Base-by-base conservation (phyloP, 73 alveolate genomes). In the Symbiodinium pilosum region DNA sequence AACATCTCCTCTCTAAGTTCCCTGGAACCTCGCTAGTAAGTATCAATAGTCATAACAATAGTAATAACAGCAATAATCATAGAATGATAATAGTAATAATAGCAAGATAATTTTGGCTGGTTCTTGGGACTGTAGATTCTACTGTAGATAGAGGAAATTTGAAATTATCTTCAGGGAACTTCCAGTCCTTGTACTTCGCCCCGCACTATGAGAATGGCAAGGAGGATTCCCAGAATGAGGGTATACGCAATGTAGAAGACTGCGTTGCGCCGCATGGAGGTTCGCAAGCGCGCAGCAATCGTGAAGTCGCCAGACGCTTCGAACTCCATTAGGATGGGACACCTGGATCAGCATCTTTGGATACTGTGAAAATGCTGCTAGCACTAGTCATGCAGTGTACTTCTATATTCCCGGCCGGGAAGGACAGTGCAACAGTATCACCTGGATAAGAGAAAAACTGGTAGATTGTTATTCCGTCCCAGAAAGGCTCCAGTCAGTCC, bases 301-400 rank as follows among this genome's bases (percentile, higher is more conserved):
- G 97, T 69, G 54, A 91, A 91, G 97, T 71, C 85, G 43, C 97
- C 97, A 6, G 88, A 69, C 7, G 83, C 47, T 86, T 91, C 97
- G 64, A 64, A 91, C 97, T 91, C 97, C 97, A 91, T 91, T 54
- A 91, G 87, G 56, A 91, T 91, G 3, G 97, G 97, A n/a, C n/a
- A n/a, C n/a, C n/a, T n/a, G n/a, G n/a, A 52, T 84, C n/a, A n/a
- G n/a, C n/a, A n/a, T n/a, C n/a, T n/a, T n/a, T n/a, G n/a, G n/a
- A n/a, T n/a, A n/a, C n/a, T n/a, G n/a, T n/a, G n/a, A n/a, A n/a
- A 87, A 4, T 43, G 44, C n/a, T 43, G 75, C 32, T 84, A 84
- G 75, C 75, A 24, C 84, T 39, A 68, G n/a, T 18, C 52, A 75
- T 77, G 52, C 64, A 83, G 64, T 12, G 28, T 21, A 83, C 26